Conservation (phyloP, 2,329 filamentous ascomycete species). For the Aciculosporium take region DNA sequence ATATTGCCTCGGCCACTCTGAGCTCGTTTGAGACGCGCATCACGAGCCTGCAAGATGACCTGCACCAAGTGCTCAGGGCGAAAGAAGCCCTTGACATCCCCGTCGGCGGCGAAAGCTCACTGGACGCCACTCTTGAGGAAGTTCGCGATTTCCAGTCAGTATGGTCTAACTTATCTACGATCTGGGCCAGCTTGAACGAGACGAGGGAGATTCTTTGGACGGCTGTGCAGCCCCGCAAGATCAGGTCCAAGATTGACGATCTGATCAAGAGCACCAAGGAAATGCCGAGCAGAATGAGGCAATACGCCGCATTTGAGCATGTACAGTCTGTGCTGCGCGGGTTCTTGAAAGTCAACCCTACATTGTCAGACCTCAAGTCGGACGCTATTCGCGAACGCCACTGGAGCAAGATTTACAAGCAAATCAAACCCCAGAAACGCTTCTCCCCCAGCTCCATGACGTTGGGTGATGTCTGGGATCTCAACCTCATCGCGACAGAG, state of each 20-base stretch:
- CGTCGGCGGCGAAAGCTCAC: conserved; percentile 61
- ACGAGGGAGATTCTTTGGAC: conserved; percentile 88
- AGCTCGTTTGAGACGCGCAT: conserved; percentile 73
- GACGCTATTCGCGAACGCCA: conserved; percentile 93
- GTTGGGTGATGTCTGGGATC: conserved; percentile 96
- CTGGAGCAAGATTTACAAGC: conserved; percentile 97
- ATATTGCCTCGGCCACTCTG: conserved; percentile 72
- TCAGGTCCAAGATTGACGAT: conserved; percentile 75
- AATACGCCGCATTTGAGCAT: conserved; percentile 99
- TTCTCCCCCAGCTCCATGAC: conserved; percentile 93
- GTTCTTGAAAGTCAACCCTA: conserved; percentile 77
- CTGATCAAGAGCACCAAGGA: conserved; percentile 97
- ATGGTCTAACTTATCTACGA: conserved; percentile 87
- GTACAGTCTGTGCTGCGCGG: conserved; percentile 83
- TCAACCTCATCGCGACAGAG: conserved; percentile 80
- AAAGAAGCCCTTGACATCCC: conserved; percentile 93
- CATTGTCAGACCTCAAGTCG: conserved; percentile 83
- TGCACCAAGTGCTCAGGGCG: conserved; percentile 86
- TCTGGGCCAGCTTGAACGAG: conserved; percentile 93
- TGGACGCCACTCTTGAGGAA: conserved; percentile 80
- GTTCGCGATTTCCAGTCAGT: conserved; percentile 98
- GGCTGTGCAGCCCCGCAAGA: conserved; percentile 86
- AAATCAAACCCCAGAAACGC: conserved; percentile 78
- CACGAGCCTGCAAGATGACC: conserved; percentile 71
- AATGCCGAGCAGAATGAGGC: conserved; percentile 97